Conservation (phyloP, 164 flowering plant species). For the Taxillus chinensis region DNA sequence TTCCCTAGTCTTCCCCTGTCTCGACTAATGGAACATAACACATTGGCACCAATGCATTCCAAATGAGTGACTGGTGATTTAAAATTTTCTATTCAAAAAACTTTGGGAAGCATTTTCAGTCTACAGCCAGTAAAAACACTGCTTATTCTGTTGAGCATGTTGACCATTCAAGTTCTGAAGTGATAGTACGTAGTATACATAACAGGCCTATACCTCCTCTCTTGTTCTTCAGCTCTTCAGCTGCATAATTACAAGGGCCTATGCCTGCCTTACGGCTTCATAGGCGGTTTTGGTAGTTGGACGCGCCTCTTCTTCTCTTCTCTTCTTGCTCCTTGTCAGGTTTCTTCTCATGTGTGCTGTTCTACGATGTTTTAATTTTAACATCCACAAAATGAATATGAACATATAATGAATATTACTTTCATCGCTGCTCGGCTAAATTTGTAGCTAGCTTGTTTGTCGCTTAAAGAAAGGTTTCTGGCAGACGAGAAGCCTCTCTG, state of each 20-base stretch:
- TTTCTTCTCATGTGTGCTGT: slow-evolving; percentile 20
- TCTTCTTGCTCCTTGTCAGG: slow-evolving; percentile 5
- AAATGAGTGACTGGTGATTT: too few relatives aligned
- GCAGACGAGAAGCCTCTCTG: slow-evolving; percentile 82
- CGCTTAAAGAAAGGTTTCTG: slow-evolving; percentile 87
- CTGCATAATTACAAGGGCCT: slow-evolving; percentile 46
- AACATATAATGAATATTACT: slow-evolving; percentile 15
- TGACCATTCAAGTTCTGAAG: slow-evolving; percentile 27
- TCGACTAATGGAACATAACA: too few relatives aligned
- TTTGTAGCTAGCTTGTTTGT: slow-evolving; percentile 27
- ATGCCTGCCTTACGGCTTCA: slow-evolving; percentile 70
- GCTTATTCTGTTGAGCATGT: slow-evolving; percentile 35
- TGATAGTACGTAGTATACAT: slow-evolving; percentile 19
- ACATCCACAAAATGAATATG: slow-evolving; percentile 28
- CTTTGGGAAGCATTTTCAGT: slow-evolving; percentile 11
- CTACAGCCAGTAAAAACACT: slow-evolving; percentile 15
- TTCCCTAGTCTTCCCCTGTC: too few relatives aligned
- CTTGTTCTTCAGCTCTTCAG: slow-evolving; percentile 6
- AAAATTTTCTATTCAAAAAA: not conserved
- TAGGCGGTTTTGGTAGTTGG: slow-evolving; percentile 23
- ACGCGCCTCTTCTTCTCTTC: not conserved
- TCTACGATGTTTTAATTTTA: slow-evolving; percentile 16
- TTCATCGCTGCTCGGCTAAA: slow-evolving; percentile 6
- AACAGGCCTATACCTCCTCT: slow-evolving; percentile 20
- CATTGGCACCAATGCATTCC: too few relatives aligned